Evolutionary conservation across 768 basidiomycete genomes (phyloP).

Genomic region (Lactarius pseudohatsudake): DNA sequence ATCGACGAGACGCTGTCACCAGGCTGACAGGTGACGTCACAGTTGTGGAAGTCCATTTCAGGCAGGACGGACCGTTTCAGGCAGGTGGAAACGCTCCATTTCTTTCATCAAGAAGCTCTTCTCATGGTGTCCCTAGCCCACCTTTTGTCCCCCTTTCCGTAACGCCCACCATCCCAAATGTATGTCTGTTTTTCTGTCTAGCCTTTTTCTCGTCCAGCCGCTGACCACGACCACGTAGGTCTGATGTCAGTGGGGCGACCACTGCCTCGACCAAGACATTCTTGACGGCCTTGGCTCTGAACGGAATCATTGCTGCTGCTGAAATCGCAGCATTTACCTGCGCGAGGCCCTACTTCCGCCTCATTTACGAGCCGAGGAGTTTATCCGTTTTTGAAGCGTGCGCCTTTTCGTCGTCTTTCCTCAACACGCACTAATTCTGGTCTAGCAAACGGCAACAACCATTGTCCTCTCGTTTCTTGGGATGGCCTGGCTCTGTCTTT

Average conservation of each 20-base stretch:
- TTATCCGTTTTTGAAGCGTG: conserved; percentile 52
- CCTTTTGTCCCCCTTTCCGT: neutral
- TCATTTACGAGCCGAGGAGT: conserved; percentile 87
- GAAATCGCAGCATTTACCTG: conserved; percentile 81
- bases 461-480: conserved; percentile 49
- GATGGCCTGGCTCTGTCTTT: conserved; percentile 69
- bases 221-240: conserved; percentile 35
- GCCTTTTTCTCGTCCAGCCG: neutral
- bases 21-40: neutral
- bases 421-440: conserved; percentile 10
- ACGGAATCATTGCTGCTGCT: conserved; percentile 65
- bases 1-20: neutral
- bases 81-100: neutral
- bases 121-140: neutral
- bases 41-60: neutral
- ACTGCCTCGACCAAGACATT: conserved; percentile 78
- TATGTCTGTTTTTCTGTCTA: conserved; percentile 1
- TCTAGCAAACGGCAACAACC: conserved; percentile 57
- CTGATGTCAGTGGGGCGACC: conserved; percentile 42
- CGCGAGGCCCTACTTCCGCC: conserved; percentile 79
- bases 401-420: conserved; percentile 30
- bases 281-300: conserved; percentile 82
- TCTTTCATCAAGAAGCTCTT: neutral
- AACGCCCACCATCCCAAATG: conserved; percentile 3
- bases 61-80: neutral